These are phyloP conservation scores for Glycyrrhiza uralensis DNA, from an alignment of 306 rosid species.

Conservation along the genomic window DNA sequence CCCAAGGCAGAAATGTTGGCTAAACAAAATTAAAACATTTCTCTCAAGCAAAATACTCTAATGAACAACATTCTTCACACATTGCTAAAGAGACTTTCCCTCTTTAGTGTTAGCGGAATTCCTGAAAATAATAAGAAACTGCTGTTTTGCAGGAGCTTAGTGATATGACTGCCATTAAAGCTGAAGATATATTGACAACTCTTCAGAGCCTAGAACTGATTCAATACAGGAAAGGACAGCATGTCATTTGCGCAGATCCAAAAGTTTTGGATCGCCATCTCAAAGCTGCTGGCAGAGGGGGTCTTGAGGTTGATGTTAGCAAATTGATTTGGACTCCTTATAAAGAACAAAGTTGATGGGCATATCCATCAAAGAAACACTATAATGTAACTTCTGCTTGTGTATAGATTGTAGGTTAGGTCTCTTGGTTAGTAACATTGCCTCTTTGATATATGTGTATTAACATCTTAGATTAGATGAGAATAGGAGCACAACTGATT, in stretches of 20 bases:
- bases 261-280: slow-evolving; percentile 97
- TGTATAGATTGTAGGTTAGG: slow-evolving; percentile 36
- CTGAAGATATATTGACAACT: slow-evolving; percentile 88
- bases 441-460: slow-evolving; percentile 15
- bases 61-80: background rate
- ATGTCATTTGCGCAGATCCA: slow-evolving; percentile 97
- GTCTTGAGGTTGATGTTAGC: slow-evolving; percentile 91
- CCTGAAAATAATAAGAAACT: background rate
- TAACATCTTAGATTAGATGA: slow-evolving; percentile 10
- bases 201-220: slow-evolving; percentile 87
- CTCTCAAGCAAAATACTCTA: background rate
- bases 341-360: slow-evolving; percentile 61
- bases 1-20: background rate
- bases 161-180: slow-evolving; percentile 98
- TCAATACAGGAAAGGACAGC: slow-evolving; percentile 97
- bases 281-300: slow-evolving; percentile 96
- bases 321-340: slow-evolving; percentile 99
- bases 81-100: background rate
- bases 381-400: slow-evolving; percentile 6
- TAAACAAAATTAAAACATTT: background rate
- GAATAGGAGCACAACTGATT: background rate
- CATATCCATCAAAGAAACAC: background rate
- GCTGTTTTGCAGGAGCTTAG: slow-evolving; percentile 74
- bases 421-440: background rate
- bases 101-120: background rate